Percentiles rank a stretch among this genome's conserved stretches.
phyloP scores from a whole-genome alignment of 192 early-diverging fungal species.

The Linnemannia schmuckeri region DNA sequence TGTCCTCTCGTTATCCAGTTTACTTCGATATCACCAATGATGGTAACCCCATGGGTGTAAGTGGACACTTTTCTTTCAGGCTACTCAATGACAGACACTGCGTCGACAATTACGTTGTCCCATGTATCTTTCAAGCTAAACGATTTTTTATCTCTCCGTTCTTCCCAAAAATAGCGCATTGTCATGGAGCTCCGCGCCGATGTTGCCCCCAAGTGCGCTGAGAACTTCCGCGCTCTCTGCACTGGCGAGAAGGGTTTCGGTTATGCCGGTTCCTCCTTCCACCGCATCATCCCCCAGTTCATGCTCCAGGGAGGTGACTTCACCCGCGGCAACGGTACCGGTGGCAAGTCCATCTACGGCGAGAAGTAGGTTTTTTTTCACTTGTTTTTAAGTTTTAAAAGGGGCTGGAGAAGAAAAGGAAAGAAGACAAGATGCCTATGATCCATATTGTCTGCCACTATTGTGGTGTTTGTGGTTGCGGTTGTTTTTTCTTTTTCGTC shows the following conservation, averaged over 20 bases:
- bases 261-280: constrained; percentile 82
- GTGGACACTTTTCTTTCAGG: constrained; percentile 17
- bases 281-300: constrained; percentile 87
- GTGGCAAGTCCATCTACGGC: constrained; percentile 92
- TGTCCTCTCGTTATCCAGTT: constrained; percentile 50
- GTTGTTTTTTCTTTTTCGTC: background rate
- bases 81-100: too few relatives aligned
- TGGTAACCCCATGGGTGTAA: constrained; percentile 61
- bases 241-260: constrained; percentile 94
- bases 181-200: constrained; percentile 77
- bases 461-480: background rate
- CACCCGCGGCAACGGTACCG: constrained; percentile 87
- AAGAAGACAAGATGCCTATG: background rate
- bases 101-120: too few relatives aligned
- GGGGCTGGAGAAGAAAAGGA: background rate
- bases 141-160: background rate
- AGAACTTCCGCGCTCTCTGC: constrained; percentile 99
- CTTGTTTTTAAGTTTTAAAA: background rate
- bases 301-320: constrained; percentile 93
- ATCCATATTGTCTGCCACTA: constrained; percentile 55
- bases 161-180: constrained; percentile 56
- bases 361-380: constrained; percentile 66
- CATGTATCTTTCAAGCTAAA: background rate
- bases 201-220: constrained; percentile 84
- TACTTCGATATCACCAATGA: constrained; percentile 79